Conservation (phyloP, 371 early-diverging fungal genomes). For the Circinella minor region DNA sequence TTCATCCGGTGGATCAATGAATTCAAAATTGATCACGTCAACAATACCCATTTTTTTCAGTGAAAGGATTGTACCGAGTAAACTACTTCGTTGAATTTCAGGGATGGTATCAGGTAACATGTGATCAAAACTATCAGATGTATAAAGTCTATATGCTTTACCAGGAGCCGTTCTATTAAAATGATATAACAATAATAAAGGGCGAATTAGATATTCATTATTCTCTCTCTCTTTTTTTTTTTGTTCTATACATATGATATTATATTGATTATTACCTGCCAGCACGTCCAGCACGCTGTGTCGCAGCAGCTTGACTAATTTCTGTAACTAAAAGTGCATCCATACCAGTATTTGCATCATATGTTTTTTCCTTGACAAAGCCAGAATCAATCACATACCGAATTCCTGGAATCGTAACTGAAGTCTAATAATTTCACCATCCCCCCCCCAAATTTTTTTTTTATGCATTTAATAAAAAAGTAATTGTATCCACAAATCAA, state of each 20-base stretch:
- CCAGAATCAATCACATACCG: constrained; percentile 94
- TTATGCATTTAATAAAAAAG: too few relatives aligned
- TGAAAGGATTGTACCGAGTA: constrained; percentile 85
- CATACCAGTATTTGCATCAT: constrained; percentile 79
- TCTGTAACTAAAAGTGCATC: constrained; percentile 85
- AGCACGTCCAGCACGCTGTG: constrained; percentile 98
- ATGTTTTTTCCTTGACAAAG: constrained; percentile 89
- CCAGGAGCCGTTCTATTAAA: constrained; percentile 72
- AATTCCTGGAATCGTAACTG: constrained; percentile 89
- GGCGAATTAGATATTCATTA: constrained; percentile 6
- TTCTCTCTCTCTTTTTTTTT: too few relatives aligned
- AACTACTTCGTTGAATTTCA: constrained; percentile 94
- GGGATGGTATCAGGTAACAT: constrained; percentile 90
- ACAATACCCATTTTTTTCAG: constrained; percentile 93
- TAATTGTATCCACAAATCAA: constrained; percentile 15
- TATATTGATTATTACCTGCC: constrained; percentile 74
- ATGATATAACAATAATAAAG: constrained; percentile 17
- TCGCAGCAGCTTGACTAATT: constrained; percentile 90
- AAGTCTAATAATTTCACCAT: constrained; percentile 39
- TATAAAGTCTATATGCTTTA: constrained; percentile 95
- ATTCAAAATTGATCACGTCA: constrained; percentile 94
- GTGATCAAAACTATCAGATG: constrained; percentile 81
- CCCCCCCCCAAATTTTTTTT: too few relatives aligned
- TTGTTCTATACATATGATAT: too few relatives aligned
- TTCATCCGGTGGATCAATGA: constrained; percentile 93